phyloP scores from a whole-genome alignment of 768 basidiomycete species.

The Fibroporia radiculosa region DNA sequence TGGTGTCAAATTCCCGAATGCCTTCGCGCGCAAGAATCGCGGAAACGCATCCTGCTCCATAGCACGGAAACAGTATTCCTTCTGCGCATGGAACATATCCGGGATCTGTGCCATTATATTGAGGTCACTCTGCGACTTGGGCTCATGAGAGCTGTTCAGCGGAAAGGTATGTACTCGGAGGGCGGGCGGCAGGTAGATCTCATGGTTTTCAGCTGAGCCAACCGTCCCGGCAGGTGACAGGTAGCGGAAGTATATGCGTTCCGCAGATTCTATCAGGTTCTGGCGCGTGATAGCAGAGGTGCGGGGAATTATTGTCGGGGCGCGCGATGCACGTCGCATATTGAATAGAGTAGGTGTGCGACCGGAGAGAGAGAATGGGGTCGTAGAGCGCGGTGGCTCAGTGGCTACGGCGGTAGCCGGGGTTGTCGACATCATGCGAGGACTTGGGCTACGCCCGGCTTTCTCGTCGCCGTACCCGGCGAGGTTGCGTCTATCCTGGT shows the following conservation, averaged over 20 bases:
- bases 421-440: constrained; percentile 41
- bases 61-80: constrained; percentile 93
- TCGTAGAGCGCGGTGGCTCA: constrained; percentile 57
- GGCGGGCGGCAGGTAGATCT: constrained; percentile 93
- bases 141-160: constrained; percentile 65
- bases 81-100: constrained; percentile 95
- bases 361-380: constrained; percentile 71
- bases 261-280: constrained; percentile 88
- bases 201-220: constrained; percentile 84
- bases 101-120: constrained; percentile 83
- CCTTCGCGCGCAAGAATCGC: constrained; percentile 90
- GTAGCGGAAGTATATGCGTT: constrained; percentile 94
- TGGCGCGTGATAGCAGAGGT: constrained; percentile 83
- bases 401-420: constrained; percentile 39
- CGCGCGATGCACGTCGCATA: constrained; percentile 71
- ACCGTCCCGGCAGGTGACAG: constrained; percentile 74
- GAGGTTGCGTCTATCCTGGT: constrained; percentile 64
- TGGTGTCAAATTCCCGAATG: constrained; percentile 96
- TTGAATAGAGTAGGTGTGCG: constrained; percentile 74
- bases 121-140: constrained; percentile 59
- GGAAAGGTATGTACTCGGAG: constrained; percentile 91
- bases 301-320: constrained; percentile 91
- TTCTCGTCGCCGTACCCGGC: constrained; percentile 43
- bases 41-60: constrained; percentile 96
- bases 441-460: constrained; percentile 52